Evolutionary conservation across 768 basidiomycete genomes (phyloP), one percentile per base, ranked within the genome.

Genomic region (Tricholoma sp.): DNA sequence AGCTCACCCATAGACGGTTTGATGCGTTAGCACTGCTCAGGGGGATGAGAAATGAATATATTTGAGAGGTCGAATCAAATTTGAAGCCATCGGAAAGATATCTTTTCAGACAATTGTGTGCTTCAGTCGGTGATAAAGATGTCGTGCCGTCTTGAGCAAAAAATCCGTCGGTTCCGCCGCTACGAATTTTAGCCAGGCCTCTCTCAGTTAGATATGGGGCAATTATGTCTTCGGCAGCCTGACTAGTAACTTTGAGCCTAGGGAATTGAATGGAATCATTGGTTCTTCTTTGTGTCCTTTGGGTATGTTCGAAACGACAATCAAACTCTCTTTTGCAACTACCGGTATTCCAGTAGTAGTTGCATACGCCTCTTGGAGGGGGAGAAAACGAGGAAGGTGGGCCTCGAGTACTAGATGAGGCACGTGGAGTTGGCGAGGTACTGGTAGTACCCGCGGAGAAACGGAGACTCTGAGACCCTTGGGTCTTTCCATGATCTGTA

Each of bases 281-380:
- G 29, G n/a, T 6, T 8, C 6, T 31, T 17, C 8, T 9, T 17
- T 55, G 59, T 6, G 59, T 42, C 12, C 54, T 62, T 45, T 48
- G 60, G 6, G 59, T 62, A 57, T 85, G 83, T 20, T 50, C 56
- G 60, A 65, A 82, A 34, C 60, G 69, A 65, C 83, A 85, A 1
- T 63, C 61, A 52, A 79, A 81, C 47, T 76, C 79, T 12, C 65
- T 64, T n/a, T 59, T 72, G 65, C 83, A 85, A 41, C 57, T 66
- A 9, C 81, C 83, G 0, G 60, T 66, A 1, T 70, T 65, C 80
- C 80, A 84, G 61, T 68, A 84, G 59, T 66, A 76, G 24, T 59
- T 66, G 66, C 83, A 85, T 7, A 72, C 67, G 2, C 79, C 79
- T 18, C 29, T 57, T 3, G 76, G 75, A 20, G 54, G 56, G 34